phyloP scores from a whole-genome alignment of 2,329 filamentous ascomycete species.

The Alternaria arbusti region DNA sequence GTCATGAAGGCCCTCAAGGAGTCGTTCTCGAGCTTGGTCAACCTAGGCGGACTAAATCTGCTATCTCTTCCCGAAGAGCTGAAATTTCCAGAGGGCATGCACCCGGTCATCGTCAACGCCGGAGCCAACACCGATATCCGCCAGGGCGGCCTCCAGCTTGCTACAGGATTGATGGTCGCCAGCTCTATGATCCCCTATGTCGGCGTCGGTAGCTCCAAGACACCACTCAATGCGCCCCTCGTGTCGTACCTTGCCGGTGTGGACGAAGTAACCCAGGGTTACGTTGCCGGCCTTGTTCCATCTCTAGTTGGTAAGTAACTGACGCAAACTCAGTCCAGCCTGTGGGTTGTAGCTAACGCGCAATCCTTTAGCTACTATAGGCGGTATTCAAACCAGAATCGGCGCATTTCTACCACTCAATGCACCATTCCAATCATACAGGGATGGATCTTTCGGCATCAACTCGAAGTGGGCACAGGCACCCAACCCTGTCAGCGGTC shows the following conservation, averaged over 20 bases:
- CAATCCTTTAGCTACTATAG: slow-evolving; percentile 1
- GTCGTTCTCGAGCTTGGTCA: slow-evolving; percentile 1
- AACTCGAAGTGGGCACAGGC: slow-evolving; percentile 13
- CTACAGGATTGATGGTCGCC: slow-evolving; percentile 2
- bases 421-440: slow-evolving; percentile 1
- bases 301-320: slow-evolving; percentile 4
- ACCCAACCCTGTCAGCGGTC: slow-evolving; percentile 8
- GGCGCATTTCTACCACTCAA: slow-evolving; percentile 11
- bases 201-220: not conserved
- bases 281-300: slow-evolving; percentile 2
- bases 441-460: slow-evolving; percentile 3
- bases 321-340: not conserved
- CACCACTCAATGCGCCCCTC: slow-evolving; percentile 9
- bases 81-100: slow-evolving; percentile 4
- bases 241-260: slow-evolving; percentile 4
- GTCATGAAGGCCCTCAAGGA: slow-evolving; percentile 11
- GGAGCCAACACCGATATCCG: slow-evolving; percentile 9
- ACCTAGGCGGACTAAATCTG: slow-evolving; percentile 4
- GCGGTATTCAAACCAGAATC: slow-evolving; percentile 6
- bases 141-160: slow-evolving; percentile 7
- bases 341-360: not conserved
- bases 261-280: slow-evolving; percentile 4
- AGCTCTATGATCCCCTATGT: slow-evolving; percentile 10
- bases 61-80: not conserved
- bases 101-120: slow-evolving; percentile 8